phyloP scores from a whole-genome alignment of 179 eudicot species.

The Heliamphora ciliata region DNA sequence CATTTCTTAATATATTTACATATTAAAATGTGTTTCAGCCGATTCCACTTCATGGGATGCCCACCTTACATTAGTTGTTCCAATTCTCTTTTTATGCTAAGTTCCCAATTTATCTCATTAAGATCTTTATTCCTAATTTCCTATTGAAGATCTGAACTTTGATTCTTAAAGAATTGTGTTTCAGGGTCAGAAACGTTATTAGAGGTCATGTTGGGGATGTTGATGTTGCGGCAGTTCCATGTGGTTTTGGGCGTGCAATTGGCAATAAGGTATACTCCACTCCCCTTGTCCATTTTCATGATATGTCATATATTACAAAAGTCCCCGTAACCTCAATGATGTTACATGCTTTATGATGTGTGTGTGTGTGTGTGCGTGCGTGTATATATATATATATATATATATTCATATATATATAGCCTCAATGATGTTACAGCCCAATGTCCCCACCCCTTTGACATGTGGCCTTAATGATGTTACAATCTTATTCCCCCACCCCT shows the following conservation, averaged over 20 bases:
- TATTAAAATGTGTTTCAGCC: not conserved
- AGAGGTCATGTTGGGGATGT: constrained; percentile 73
- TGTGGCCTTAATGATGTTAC: no score
- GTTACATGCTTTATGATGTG: not conserved
- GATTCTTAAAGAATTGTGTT: constrained; percentile 19
- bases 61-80: not conserved
- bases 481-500: no score
- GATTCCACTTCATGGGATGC: constrained; percentile 5
- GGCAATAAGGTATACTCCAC: constrained; percentile 70
- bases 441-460: no score
- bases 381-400: no score
- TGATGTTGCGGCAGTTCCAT: constrained; percentile 98
- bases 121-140: not conserved
- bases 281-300: constrained; percentile 13
- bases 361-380: no score
- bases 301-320: not conserved
- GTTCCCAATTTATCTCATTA: not conserved
- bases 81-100: not conserved
- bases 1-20: not conserved
- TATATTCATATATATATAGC: no score
- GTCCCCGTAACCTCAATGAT: not conserved
- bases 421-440: no score
- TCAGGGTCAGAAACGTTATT: constrained; percentile 74
- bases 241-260: constrained; percentile 96
- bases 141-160: constrained; percentile 8